Percentiles rank a stretch among this genome's conserved stretches.
phyloP scores from a whole-genome alignment of 768 basidiomycete genomes.

The Suillus placidus region DNA sequence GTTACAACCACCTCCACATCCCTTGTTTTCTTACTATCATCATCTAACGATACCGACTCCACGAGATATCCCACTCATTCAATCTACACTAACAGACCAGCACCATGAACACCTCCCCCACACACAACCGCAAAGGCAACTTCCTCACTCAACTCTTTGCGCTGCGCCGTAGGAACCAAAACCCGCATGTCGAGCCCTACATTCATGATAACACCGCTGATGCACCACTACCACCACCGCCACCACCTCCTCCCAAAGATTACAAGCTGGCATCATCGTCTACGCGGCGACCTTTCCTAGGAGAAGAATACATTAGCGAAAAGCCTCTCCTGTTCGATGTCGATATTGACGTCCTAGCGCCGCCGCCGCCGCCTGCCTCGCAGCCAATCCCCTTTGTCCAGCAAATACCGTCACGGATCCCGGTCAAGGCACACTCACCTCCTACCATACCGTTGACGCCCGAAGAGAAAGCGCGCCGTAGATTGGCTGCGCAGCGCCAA shows the following conservation, averaged over 20 bases:
- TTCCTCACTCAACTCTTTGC: conserved; percentile 19
- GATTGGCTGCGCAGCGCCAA: conserved; percentile 24
- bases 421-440: conserved; percentile 14
- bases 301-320: conserved; percentile 15
- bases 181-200: conserved; percentile 11
- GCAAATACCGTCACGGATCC: conserved; percentile 8
- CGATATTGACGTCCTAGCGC: neutral
- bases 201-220: conserved; percentile 11
- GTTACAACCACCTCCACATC: conserved; percentile 9
- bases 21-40: conserved; percentile 16
- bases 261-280: neutral
- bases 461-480: conserved; percentile 29
- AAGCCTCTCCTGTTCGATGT: conserved; percentile 9
- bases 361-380: conserved; percentile 12
- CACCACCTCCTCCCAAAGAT: conserved; percentile 30
- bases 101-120: conserved; percentile 8
- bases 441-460: conserved; percentile 21
- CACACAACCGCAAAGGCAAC: conserved; percentile 11
- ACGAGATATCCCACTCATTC: conserved; percentile 8
- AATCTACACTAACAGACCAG: conserved; percentile 12
- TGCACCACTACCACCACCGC: conserved; percentile 21
- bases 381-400: neutral
- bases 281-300: conserved; percentile 27
- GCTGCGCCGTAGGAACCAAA: conserved; percentile 13
- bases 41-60: conserved; percentile 5